phyloP scores from a whole-genome alignment of 129 eudicot species.

The Glebionis coronaria region DNA sequence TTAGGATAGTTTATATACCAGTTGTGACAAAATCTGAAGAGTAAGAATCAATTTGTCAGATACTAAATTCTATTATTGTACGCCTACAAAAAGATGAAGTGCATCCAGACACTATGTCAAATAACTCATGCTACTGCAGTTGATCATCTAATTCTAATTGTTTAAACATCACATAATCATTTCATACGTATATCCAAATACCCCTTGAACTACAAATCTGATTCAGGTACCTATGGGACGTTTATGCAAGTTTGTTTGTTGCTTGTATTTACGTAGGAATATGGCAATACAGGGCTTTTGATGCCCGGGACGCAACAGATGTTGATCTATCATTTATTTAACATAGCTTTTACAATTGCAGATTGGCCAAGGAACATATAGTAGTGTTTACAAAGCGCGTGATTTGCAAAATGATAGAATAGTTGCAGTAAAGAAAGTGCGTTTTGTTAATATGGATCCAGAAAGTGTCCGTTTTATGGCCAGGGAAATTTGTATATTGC shows the following conservation, averaged over 20 bases:
- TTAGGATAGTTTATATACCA: not conserved
- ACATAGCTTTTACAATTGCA: constrained; percentile 29
- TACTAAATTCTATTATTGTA: no score
- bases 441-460: constrained; percentile 86
- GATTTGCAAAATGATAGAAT: constrained; percentile 58
- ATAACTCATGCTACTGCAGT: no score
- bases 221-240: not conserved
- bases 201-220: not conserved
- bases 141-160: no score
- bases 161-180: not conserved
- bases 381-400: constrained; percentile 84
- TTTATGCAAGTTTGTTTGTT: no score
- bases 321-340: not conserved
- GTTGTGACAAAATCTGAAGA: not conserved
- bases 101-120: no score
- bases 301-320: not conserved
- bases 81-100: no score
- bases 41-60: no score
- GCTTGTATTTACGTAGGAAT: no score
- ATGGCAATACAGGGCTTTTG: no score
- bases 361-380: constrained; percentile 99
- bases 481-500: constrained; percentile 75
- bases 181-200: not conserved
- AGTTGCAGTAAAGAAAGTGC: constrained; percentile 89
- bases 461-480: constrained; percentile 99